Percentiles rank a stretch among this genome's conserved stretches.
These are phyloP conservation scores for Teunomyces aglyptinius DNA, from an alignment of 805 yeast genomes.

Conservation along the genomic window DNA sequence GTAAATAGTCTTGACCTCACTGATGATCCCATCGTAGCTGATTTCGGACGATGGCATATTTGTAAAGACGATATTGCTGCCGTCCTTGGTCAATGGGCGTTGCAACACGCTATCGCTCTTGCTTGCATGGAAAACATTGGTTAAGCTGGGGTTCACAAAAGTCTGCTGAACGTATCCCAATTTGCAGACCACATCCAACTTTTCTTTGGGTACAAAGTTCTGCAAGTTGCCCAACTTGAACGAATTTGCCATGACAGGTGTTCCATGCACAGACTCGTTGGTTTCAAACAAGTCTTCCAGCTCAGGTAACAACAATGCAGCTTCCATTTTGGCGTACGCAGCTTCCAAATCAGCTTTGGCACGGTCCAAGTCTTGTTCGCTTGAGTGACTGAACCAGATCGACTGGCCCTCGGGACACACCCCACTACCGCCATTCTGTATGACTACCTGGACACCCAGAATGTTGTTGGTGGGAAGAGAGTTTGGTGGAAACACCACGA, in stretches of 20 bases:
- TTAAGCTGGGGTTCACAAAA: conserved; percentile 35
- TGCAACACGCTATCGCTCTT: conserved; percentile 19
- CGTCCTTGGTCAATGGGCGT: conserved; percentile 16
- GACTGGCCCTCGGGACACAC: conserved; percentile 85
- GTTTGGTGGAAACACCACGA: conserved; percentile 89
- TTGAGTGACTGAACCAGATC: conserved; percentile 85
- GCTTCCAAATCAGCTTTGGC: conserved; percentile 78
- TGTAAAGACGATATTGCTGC: conserved; percentile 29
- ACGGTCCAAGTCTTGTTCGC: conserved; percentile 59
- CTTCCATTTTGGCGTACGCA: conserved; percentile 79
- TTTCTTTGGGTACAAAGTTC: conserved; percentile 79
- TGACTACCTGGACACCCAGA: conserved; percentile 79
- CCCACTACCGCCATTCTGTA: conserved; percentile 85
- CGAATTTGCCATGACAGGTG: conserved; percentile 66
- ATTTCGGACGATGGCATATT: conserved; percentile 81
- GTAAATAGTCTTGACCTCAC: conserved; percentile 75
- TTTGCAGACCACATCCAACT: conserved; percentile 44
- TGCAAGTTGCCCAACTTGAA: conserved; percentile 83
- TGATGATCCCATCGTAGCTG: conserved; percentile 86
- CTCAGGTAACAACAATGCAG: conserved; percentile 55
- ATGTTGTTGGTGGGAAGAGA: conserved; percentile 65
- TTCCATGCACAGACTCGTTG: conserved; percentile 48
- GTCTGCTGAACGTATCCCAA: conserved; percentile 40
- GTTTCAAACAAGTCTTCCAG: conserved; percentile 40
- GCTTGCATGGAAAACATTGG: conserved; percentile 32